These are phyloP conservation scores for Colletotrichum sp. DNA, from an alignment of 2,329 filamentous ascomycete genomes.

Conservation along the genomic window DNA sequence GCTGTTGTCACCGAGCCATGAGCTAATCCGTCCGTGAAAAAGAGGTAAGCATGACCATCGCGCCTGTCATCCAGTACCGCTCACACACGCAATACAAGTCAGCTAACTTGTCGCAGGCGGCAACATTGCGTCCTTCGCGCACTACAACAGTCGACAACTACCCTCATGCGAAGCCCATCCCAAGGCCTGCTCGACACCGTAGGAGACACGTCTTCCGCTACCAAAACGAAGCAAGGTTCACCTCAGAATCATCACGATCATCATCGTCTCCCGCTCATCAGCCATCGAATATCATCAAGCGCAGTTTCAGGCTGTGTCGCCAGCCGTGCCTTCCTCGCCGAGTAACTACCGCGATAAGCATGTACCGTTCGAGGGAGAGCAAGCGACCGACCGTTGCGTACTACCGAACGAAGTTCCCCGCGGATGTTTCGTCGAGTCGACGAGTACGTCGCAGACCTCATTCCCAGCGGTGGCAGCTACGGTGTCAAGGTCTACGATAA, in stretches of 20 bases:
- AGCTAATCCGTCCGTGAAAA: neutral
- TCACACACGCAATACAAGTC: neutral
- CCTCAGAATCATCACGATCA: conserved; percentile 56
- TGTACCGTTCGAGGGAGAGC: neutral
- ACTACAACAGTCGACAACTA: neutral
- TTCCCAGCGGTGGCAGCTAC: conserved; percentile 52
- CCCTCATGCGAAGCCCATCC: conserved; percentile 25
- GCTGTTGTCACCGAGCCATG: neutral
- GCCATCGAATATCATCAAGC: conserved; percentile 35
- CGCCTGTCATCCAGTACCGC: neutral
- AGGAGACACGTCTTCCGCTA: conserved; percentile 42
- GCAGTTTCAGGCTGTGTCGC: conserved; percentile 37
- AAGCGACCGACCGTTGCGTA: neutral
- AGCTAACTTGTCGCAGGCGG: neutral
- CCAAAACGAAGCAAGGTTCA: conserved; percentile 45
- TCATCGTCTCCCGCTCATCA: conserved; percentile 55
- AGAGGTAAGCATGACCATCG: neutral
- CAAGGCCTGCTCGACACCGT: conserved; percentile 50
- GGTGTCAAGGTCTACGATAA: conserved; percentile 51
- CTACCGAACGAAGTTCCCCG: neutral
- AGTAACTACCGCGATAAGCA: conserved; percentile 55
- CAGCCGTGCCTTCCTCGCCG: conserved; percentile 50
- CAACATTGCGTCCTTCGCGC: neutral
- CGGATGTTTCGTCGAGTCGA: neutral
- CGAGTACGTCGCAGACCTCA: conserved; percentile 46